Percentiles rank a stretch among this genome's conserved stretches.
phyloP scores from a whole-genome alignment of 148 eudicot genomes.

The Persicaria maculosa region DNA sequence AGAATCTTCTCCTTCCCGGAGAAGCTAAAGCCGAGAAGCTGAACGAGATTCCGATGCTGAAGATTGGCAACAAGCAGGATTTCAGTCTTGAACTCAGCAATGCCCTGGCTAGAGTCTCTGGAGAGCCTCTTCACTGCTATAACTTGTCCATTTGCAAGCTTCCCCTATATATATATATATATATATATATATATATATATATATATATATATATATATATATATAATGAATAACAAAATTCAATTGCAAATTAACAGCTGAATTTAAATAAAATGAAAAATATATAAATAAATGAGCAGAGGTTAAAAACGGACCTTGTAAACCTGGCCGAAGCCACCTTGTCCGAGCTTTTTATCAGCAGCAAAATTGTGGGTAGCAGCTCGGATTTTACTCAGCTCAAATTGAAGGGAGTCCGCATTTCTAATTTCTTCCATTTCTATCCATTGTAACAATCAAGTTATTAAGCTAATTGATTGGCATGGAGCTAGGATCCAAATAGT shows the following conservation, averaged over 20 bases:
- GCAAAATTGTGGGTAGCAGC: conserved; percentile 30
- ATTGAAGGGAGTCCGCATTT: conserved; percentile 18
- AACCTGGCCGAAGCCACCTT: conserved; percentile 18
- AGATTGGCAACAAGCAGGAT: conserved; percentile 23
- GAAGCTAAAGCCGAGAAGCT: conserved; percentile 22
- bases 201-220: neutral
- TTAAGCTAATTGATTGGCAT: neutral
- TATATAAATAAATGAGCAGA: neutral
- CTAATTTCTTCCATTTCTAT: conserved; percentile 14
- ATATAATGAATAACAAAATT: neutral
- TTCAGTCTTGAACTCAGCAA: conserved; percentile 22
- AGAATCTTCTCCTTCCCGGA: conserved; percentile 22
- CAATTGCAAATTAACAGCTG: no score
- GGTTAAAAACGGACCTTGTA: conserved; percentile 17
- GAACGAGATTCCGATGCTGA: conserved; percentile 27
- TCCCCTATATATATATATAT: conserved; percentile 13
- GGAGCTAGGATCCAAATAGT: neutral
- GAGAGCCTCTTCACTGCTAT: conserved; percentile 32
- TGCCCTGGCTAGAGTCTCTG: conserved; percentile 16
- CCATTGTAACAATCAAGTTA: neutral
- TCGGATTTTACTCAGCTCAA: conserved; percentile 18
- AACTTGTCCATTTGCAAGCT: conserved; percentile 13
- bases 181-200: neutral
- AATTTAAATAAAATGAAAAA: neutral
- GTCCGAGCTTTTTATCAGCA: conserved; percentile 19